Evolutionary conservation across 2,329 filamentous ascomycete species (phyloP).

Genomic region (Pseudogymnoascus sp.): DNA sequence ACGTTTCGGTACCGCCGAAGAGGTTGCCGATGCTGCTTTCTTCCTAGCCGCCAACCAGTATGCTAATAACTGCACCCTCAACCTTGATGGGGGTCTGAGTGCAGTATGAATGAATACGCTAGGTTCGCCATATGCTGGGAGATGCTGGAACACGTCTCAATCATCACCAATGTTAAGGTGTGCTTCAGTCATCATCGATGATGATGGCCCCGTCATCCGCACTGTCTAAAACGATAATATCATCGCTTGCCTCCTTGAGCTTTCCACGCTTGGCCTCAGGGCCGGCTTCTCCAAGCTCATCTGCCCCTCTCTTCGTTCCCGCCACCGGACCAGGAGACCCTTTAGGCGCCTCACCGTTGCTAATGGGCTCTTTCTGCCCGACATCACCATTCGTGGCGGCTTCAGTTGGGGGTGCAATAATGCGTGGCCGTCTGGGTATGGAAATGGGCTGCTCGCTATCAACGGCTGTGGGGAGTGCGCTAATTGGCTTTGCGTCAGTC

Average conservation of each 20-base stretch:
- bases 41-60: constrained; percentile 74
- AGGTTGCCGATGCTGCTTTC: constrained; percentile 73
- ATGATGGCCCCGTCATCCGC: constrained; percentile 52
- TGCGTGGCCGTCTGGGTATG: not conserved
- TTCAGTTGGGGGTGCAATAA: not conserved
- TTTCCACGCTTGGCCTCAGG: constrained; percentile 24
- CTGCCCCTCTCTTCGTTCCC: constrained; percentile 25
- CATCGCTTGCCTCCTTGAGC: constrained; percentile 31
- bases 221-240: constrained; percentile 26
- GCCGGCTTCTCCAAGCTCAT: constrained; percentile 17
- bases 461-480: constrained; percentile 27
- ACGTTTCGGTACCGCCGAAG: constrained; percentile 58
- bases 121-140: not conserved
- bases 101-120: constrained; percentile 42
- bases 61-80: constrained; percentile 79
- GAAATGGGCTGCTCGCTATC: constrained; percentile 11
- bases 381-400: constrained; percentile 7
- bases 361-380: not conserved
- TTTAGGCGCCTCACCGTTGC: not conserved
- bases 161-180: not conserved
- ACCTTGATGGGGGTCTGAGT: constrained; percentile 77
- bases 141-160: not conserved
- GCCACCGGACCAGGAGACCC: not conserved
- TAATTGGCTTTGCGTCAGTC: constrained; percentile 46
- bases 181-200: constrained; percentile 52